Percentiles rank a stretch among this genome's conserved stretches.
Conservation (phyloP, 2,329 filamentous ascomycete species). For the Colletotrichum tabaci region DNA sequence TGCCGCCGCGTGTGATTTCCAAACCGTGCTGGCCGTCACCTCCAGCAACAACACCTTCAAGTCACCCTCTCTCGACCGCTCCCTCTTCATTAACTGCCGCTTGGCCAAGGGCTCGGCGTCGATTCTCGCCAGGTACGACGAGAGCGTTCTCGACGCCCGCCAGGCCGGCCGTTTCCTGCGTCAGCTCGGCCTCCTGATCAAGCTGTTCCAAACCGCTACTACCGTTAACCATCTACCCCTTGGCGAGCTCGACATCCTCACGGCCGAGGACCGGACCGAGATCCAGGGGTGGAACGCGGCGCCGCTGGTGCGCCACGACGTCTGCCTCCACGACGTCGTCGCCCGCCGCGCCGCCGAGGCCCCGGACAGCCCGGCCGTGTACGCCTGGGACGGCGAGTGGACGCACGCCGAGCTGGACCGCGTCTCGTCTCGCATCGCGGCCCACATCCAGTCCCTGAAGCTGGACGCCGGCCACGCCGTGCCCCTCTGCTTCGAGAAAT, state of each 20-base stretch:
- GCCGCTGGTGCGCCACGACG: neutral
- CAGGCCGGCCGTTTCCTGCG: slow-evolving; percentile 29
- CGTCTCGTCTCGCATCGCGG: slow-evolving; percentile 42
- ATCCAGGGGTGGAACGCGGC: slow-evolving; percentile 16
- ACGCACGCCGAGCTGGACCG: slow-evolving; percentile 45
- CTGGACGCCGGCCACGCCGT: slow-evolving; percentile 47
- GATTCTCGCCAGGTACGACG: slow-evolving; percentile 24
- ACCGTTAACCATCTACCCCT: neutral
- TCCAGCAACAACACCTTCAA: neutral
- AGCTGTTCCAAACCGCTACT: neutral
- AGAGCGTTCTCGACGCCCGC: slow-evolving; percentile 5
- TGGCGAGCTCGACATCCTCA: slow-evolving; percentile 18
- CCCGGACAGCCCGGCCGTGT: slow-evolving; percentile 42
- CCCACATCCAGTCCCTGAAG: slow-evolving; percentile 5
- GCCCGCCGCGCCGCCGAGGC: neutral
- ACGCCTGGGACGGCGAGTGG: slow-evolving; percentile 45
- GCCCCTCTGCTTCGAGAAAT: slow-evolving; percentile 55
- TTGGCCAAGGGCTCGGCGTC: slow-evolving; percentile 17
- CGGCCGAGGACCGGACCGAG: slow-evolving; percentile 7
- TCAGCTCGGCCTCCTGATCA: slow-evolving; percentile 30
- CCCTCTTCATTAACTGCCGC: slow-evolving; percentile 29
- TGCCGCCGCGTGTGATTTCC: slow-evolving; percentile 10
- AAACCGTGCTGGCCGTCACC: slow-evolving; percentile 33
- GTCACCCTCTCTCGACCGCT: slow-evolving; percentile 13
- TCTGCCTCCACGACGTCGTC: slow-evolving; percentile 20